Conservation (phyloP, 2,329 filamentous ascomycete genomes). For the Botrytis squamosa region DNA sequence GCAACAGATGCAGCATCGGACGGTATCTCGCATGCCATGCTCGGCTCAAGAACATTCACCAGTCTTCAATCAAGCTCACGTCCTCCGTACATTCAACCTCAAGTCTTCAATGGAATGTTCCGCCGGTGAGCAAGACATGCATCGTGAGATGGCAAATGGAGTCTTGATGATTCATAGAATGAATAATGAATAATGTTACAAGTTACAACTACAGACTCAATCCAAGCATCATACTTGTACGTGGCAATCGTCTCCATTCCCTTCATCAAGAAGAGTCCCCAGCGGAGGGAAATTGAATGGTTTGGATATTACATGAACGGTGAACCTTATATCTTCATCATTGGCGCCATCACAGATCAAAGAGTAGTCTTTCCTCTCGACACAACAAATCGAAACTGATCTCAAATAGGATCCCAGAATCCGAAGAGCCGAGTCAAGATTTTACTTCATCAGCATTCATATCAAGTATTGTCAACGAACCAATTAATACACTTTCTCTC, state of each 20-base stretch:
- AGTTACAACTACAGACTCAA: background rate
- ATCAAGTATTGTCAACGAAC: background rate
- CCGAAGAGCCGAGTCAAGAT: background rate
- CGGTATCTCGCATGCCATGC: background rate
- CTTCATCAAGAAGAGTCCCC: background rate
- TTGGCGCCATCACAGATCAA: background rate
- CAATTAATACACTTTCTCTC: conserved; percentile 1
- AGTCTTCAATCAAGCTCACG: background rate
- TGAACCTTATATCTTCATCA: background rate
- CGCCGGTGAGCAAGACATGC: conserved; percentile 17
- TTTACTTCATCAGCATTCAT: background rate
- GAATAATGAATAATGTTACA: background rate
- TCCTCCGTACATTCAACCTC: no score
- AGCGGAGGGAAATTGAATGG: background rate
- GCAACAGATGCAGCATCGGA: background rate
- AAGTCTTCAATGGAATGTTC: background rate
- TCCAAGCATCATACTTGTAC: background rate
- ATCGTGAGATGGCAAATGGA: conserved; percentile 19
- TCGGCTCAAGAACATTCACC: background rate
- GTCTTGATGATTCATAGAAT: background rate
- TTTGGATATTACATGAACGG: background rate
- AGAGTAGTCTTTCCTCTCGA: background rate
- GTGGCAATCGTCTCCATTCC: background rate
- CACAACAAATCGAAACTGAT: background rate
- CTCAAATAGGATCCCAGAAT: background rate